phyloP scores from a whole-genome alignment of 2,329 filamentous ascomycete genomes.

The Aspergillus vadensis region DNA sequence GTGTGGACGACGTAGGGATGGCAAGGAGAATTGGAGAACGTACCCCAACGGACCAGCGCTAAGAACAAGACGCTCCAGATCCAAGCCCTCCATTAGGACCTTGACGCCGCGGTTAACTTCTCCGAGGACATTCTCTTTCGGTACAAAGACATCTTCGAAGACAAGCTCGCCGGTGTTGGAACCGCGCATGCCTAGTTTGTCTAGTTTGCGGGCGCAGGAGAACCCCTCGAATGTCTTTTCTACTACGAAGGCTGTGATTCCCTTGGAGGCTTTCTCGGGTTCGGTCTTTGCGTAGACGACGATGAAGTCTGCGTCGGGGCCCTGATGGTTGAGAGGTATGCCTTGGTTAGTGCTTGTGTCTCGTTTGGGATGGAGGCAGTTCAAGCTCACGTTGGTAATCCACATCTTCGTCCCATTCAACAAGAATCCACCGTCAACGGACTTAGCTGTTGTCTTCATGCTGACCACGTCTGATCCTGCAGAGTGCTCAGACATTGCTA shows the following conservation, averaged over 20 bases:
- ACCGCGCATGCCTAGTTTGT: conserved; percentile 98
- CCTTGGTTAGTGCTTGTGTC: not conserved
- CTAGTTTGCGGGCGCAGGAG: conserved; percentile 83
- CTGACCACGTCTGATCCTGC: conserved; percentile 91
- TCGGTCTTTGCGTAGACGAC: conserved; percentile 97
- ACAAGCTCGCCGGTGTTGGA: conserved; percentile 94
- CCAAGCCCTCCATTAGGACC: conserved; percentile 94
- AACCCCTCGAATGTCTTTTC: conserved; percentile 72
- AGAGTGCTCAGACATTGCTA: conserved; percentile 94
- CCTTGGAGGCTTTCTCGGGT: conserved; percentile 77
- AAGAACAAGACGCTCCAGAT: conserved; percentile 89
- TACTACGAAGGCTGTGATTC: conserved; percentile 93
- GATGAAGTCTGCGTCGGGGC: conserved; percentile 87
- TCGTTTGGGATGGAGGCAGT: not conserved
- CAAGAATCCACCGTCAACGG: conserved; percentile 80
- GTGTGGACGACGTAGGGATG: not conserved
- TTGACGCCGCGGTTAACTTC: conserved; percentile 77
- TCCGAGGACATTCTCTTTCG: conserved; percentile 77
- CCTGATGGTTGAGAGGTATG: too few species aligned
- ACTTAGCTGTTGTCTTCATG: conserved; percentile 84
- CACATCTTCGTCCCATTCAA: conserved; percentile 97
- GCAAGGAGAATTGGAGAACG: conserved; percentile 4
- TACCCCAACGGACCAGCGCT: conserved; percentile 83
- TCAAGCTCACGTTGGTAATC: conserved; percentile 80
- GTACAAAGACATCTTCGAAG: conserved; percentile 89